Evolutionary conservation across 768 basidiomycete species (phyloP), one percentile per base, ranked within the genome.

Genomic region (Vishniacozyma victoriae): DNA sequence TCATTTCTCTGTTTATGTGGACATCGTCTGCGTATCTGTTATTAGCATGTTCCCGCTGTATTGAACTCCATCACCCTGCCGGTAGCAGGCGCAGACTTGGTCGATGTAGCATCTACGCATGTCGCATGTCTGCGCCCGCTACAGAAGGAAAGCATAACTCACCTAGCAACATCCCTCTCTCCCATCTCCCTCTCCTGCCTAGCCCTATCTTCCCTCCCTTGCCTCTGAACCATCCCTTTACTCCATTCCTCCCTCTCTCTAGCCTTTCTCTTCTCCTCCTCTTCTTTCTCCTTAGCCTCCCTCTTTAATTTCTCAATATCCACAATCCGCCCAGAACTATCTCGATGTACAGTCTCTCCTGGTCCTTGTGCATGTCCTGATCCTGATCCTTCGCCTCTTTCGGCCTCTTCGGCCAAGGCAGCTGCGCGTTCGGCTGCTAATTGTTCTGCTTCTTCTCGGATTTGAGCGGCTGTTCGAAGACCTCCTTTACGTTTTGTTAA

Each of bases 191-290:
- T 83, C 62, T 87, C 67, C 49, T 88, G 82, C 48, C 72, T 62
- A 62, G 74, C 79, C 66, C 76, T 74, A 65, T 78, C 79, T 73
- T 91, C 87, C 44, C 77, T 74, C 51, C 91, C 86, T 19, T 87
- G 84, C 51, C 82, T 76, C 74, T 97, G 95, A 31, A 90, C 85
- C 27, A 97, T 64, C 24, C 95, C 95, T 72, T 93, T 97, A 0
- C 89, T 90, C 95, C 95, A 97, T 69, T 93, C 87, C 87, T 93
- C 90, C 48, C 55, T 50, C 33, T 68, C 62, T 22, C 85, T 85
- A 65, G 93, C 88, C 65, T 80, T 82, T 74, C 95, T 87, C 68
- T 91, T 84, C 49, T 78, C 76, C 66, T 89, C 84, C 18, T 87
- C 78, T 63, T 90, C 89, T 71, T 79, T 69, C 56, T 82, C 76